Percentiles rank a stretch among this genome's conserved stretches.
phyloP scores from a whole-genome alignment of 768 basidiomycete species.

The Cantharellus cinnabarinus region DNA sequence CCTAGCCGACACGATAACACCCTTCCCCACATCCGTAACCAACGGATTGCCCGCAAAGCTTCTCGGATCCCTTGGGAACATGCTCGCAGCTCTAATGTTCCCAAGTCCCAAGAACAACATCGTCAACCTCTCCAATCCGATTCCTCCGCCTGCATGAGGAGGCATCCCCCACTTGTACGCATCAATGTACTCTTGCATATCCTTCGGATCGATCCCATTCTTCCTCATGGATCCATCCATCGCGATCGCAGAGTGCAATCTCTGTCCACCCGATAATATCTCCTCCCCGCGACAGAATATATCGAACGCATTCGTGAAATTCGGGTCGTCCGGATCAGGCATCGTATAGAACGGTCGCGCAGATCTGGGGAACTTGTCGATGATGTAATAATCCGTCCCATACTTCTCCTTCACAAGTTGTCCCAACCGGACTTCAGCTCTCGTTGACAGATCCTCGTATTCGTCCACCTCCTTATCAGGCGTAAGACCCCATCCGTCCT shows the following conservation, averaged over 20 bases:
- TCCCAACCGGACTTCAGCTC: slow-evolving; percentile 86
- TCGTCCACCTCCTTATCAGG: not conserved
- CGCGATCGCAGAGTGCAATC: slow-evolving; percentile 74
- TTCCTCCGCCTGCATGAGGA: slow-evolving; percentile 91
- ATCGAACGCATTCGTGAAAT: slow-evolving; percentile 88
- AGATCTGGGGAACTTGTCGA: slow-evolving; percentile 93
- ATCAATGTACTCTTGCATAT: slow-evolving; percentile 82
- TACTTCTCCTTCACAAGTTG: slow-evolving; percentile 79
- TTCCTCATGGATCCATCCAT: slow-evolving; percentile 66
- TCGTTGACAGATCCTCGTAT: slow-evolving; percentile 35
- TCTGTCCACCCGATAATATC: slow-evolving; percentile 95
- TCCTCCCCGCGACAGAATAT: slow-evolving; percentile 99
- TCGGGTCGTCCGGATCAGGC: slow-evolving; percentile 77
- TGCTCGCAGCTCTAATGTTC: slow-evolving; percentile 76
- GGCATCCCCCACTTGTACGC: slow-evolving; percentile 87
- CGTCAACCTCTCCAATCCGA: slow-evolving; percentile 25
- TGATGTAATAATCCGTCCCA: slow-evolving; percentile 83
- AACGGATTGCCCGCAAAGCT: slow-evolving; percentile 18
- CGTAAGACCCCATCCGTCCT: slow-evolving; percentile 42
- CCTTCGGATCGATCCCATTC: slow-evolving; percentile 75
- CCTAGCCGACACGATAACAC: not conserved
- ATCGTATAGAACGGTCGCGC: slow-evolving; percentile 98
- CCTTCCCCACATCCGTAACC: not conserved
- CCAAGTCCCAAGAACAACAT: slow-evolving; percentile 95
- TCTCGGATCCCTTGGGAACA: slow-evolving; percentile 96